Evolutionary conservation across 768 basidiomycete species (phyloP), one percentile per base, ranked within the genome.

Genomic region (Antrodiella citrinella): DNA sequence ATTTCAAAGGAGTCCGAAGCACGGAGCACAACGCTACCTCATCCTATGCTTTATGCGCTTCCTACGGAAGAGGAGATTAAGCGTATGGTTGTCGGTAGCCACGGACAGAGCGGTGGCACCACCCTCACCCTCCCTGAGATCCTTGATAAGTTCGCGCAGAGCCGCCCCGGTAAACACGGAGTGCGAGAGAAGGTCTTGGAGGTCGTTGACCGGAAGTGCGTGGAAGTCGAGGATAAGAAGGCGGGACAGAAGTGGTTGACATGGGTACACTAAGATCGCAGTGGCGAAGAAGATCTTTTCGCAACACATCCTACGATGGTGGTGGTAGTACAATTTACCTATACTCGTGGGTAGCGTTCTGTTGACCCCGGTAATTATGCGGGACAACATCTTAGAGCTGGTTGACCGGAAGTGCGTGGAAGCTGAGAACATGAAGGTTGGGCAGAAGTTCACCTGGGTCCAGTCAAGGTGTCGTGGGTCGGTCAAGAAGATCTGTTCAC

Each of bases 61-160:
- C 95, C 93, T 1, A 79, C 82, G 12, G 93, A 98, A 64, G 67
- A 71, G 40, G 81, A 84, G 56, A 82, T 99, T 54, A 71, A 77
- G 42, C 66, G 73, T 15, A 65, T 84, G 38, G 82, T 97, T 39
- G 72, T 67, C 54, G 83, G 92, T 48, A 67, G 76, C 59, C 78
- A 83, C 58, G 62, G 63, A n/a, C 71, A 75, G 11, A 82, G 81
- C 49, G 83, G 82, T 18, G 74, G 73, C 20, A 79, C 77, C 53
- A 79, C 79, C 18, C 57, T 86, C 22, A 83, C 74, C 5, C 62
- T 77, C 48, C 71, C 79, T 26, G 88, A 92, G 58, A 64, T 93
- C 41, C 58, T 89, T 4, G 66, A 72, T 21, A 74, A 74, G 60
- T 82, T 82, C 54, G 67, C 73, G 38, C 66, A 71, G 23, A 53